A percentile compares a stretch with the other conserved stretches of the same genome.
Conservation (phyloP, 2,329 filamentous ascomycete species). For the Ciborinia camelliae region DNA sequence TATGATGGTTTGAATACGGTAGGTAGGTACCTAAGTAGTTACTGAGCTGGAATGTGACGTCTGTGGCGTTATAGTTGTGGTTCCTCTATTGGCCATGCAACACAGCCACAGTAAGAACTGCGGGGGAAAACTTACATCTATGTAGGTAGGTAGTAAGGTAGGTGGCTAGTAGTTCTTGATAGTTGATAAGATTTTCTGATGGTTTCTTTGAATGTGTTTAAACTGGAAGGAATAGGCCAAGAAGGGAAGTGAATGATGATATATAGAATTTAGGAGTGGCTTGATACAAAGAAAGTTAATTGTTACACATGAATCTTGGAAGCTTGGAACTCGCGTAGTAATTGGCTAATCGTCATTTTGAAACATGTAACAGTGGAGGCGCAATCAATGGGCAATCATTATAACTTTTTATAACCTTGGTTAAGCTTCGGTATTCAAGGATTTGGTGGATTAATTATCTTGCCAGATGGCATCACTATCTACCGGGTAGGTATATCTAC, state of each 20-base stretch:
- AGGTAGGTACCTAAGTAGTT: no score
- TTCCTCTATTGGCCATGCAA: no score
- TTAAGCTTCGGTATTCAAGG: not conserved
- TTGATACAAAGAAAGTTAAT: slow-evolving; percentile 11
- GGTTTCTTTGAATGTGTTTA: not conserved
- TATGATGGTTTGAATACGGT: no score
- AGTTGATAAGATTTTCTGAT: not conserved
- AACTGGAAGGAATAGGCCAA: not conserved
- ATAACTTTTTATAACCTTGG: not conserved
- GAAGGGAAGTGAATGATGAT: slow-evolving; percentile 10
- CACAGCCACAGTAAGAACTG: not conserved
- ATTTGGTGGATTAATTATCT: not conserved
- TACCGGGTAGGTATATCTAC: no score
- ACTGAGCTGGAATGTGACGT: not conserved
- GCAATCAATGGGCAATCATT: slow-evolving; percentile 2
- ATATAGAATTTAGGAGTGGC: slow-evolving; percentile 12
- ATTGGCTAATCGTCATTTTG: slow-evolving; percentile 9
- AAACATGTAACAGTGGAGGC: slow-evolving; percentile 16
- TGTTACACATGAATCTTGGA: slow-evolving; percentile 14
- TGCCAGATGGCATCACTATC: not conserved
- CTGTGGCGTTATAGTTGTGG: slow-evolving; percentile 10
- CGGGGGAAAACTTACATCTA: slow-evolving; percentile 2
- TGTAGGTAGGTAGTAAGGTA: no score
- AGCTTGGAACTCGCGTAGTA: slow-evolving; percentile 7
- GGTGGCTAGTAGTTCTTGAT: not conserved